Evolutionary conservation across 2,329 filamentous ascomycete genomes (phyloP).

Genomic region (Aspergillaceae sp.): DNA sequence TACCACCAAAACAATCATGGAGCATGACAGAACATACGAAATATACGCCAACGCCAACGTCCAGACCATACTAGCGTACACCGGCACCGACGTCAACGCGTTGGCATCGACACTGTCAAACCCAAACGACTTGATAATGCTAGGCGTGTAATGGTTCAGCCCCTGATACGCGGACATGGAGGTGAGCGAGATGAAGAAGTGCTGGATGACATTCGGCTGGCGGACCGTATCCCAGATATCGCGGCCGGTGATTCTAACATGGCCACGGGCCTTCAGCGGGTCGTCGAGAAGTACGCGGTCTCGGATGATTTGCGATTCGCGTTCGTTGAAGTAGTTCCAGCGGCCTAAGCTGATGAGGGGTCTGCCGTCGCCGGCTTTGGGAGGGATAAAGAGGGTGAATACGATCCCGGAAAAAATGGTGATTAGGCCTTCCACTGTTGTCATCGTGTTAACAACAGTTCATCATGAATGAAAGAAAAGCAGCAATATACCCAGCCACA

Average conservation of each 20-base stretch:
- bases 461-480: no score
- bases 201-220: slow-evolving; percentile 48
- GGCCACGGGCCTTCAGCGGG: slow-evolving; percentile 29
- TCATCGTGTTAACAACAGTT: no score
- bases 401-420: slow-evolving; percentile 38
- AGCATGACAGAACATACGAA: slow-evolving; percentile 10
- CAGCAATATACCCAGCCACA: slow-evolving; percentile 34
- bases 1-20: slow-evolving; percentile 4
- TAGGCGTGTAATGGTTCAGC: slow-evolving; percentile 47
- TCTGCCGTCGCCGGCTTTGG: slow-evolving; percentile 27
- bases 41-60: slow-evolving; percentile 17
- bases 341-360: slow-evolving; percentile 28
- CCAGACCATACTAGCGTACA: slow-evolving; percentile 22
- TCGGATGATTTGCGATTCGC: slow-evolving; percentile 36
- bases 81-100: slow-evolving; percentile 47
- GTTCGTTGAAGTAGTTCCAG: slow-evolving; percentile 37
- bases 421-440: slow-evolving; percentile 43
- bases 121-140: slow-evolving; percentile 47
- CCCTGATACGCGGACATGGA: slow-evolving; percentile 43
- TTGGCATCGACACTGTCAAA: slow-evolving; percentile 44
- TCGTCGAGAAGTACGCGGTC: slow-evolving; percentile 39
- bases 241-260: slow-evolving; percentile 28
- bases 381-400: slow-evolving; percentile 35
- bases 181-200: slow-evolving; percentile 41
- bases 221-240: slow-evolving; percentile 29